Evolutionary conservation across 345 rosid genomes (phyloP).

Genomic region (Rhodomyrtus tomentosa): DNA sequence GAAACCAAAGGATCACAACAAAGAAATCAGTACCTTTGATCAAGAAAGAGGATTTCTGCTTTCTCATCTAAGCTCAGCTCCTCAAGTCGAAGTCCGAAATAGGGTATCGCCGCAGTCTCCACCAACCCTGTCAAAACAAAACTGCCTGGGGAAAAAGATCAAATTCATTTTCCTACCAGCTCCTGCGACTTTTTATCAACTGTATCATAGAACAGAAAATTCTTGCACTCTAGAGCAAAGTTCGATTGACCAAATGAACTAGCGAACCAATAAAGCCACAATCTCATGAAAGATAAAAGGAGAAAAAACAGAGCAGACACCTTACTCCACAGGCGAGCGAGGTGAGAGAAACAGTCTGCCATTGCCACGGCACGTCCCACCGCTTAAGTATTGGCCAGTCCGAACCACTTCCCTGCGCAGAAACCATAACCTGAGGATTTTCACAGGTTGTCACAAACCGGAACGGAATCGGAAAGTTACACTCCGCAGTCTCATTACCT

Average conservation of each 20-base stretch:
- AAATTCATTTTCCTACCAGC: not conserved
- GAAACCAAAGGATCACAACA: not conserved
- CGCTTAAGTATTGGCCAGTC: slow-evolving; percentile 60
- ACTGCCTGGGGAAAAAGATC: slow-evolving; percentile 67
- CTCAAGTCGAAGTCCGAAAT: slow-evolving; percentile 45
- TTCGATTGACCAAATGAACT: not conserved
- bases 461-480: not conserved
- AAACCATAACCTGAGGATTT: not conserved
- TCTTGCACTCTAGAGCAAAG: not conserved
- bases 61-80: slow-evolving; percentile 76
- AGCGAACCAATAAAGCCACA: not conserved
- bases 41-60: slow-evolving; percentile 68
- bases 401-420: not conserved
- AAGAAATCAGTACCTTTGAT: slow-evolving; percentile 45
- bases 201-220: not conserved
- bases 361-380: slow-evolving; percentile 94
- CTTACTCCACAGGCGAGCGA: slow-evolving; percentile 87
- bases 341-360: slow-evolving; percentile 80
- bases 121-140: slow-evolving; percentile 86
- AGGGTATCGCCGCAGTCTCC: slow-evolving; percentile 49
- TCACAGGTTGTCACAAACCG: not conserved
- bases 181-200: not conserved
- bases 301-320: slow-evolving; percentile 9
- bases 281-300: not conserved
- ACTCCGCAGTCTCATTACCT: slow-evolving; percentile 1